Base-by-base conservation (phyloP, 139 green algal genomes). In the Picochlorum sp. region DNA sequence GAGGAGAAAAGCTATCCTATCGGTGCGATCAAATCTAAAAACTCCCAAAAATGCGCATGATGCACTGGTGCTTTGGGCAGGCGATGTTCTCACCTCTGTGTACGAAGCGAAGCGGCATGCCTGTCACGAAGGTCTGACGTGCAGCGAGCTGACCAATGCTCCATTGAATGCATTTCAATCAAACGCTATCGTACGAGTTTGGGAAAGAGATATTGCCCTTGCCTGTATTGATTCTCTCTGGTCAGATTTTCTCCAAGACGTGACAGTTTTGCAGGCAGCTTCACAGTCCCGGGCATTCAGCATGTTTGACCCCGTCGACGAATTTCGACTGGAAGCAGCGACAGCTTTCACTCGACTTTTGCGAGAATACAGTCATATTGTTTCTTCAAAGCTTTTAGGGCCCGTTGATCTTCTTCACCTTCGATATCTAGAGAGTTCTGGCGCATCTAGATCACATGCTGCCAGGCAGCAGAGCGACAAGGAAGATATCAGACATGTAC, bases 171-270 rank as follows among this genome's bases (percentile, higher is more conserved):
- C 30, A 1, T 51, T 26, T 28, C 45, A 10, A 4, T 3, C 23
- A 16, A 10, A 49, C 6, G 20, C 20, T 6, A n/a, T 38, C 2
- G 51, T 59, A 37, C 7, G 16, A 13, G 16, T 60, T 14, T 60
- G 51, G 15, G 60, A 73, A 45, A 11, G 41, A 7, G 65, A 69
- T 5, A 20, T 49, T 18, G 8, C 54, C 15, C 18, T 66, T 14
- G 18, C 20, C 2, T 54, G 47, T 15, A 50, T 77, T 52, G 65
- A 73, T 28, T 15, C 13, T 1, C 44, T 73, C 13, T 77, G 71
- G 71, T 26, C 34, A 7, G 71, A 66, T 21, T 77, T 77, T 41
- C 30, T 77, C 2, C 16, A 60, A 62, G 69, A 72, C 28, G 15
- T 34, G 11, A 41, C 37, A 28, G 23, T 37, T 15, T 21, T 72